A percentile compares a stretch with the other conserved stretches of the same genome.
Evolutionary conservation across 106 monocot species (phyloP).

Genomic region (Dioscorea zingiberensis): DNA sequence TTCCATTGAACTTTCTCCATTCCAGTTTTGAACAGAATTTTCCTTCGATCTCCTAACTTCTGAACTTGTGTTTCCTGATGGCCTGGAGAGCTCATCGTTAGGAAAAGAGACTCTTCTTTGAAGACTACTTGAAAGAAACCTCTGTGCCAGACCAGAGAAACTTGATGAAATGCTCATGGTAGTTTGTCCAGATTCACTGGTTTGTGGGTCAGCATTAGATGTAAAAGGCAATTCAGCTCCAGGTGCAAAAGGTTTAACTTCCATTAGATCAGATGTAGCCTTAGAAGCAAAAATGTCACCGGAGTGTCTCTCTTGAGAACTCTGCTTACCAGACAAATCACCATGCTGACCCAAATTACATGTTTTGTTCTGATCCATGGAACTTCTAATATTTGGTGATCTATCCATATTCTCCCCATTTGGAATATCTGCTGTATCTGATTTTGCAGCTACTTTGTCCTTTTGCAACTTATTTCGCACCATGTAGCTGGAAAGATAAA

Average conservation of each 20-base stretch:
- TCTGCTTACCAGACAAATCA: constrained; percentile 5
- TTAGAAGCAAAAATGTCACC: constrained; percentile 3
- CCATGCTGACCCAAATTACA: neutral
- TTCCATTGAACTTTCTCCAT: constrained; percentile 12
- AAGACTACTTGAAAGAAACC: constrained; percentile 53
- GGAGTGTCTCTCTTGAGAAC: constrained; percentile 4
- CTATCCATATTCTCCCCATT: constrained; percentile 7
- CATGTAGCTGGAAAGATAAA: constrained; percentile 5
- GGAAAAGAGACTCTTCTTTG: constrained; percentile 36
- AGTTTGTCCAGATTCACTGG: constrained; percentile 10
- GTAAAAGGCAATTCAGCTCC: constrained; percentile 5
- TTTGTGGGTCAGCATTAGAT: constrained; percentile 10
- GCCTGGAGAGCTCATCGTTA: constrained; percentile 8
- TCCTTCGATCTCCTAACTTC: constrained; percentile 21
- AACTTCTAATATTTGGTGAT: neutral
- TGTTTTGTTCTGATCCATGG: neutral
- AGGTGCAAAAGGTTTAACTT: neutral
- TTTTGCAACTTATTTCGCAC: constrained; percentile 1
- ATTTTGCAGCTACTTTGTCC: constrained; percentile 1
- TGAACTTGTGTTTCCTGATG: constrained; percentile 16
- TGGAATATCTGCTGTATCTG: constrained; percentile 1
- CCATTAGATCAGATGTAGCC: constrained; percentile 2
- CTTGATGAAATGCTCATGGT: constrained; percentile 34
- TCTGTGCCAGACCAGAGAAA: constrained; percentile 58
- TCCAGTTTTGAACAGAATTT: constrained; percentile 11